Evolutionary conservation across 148 eudicot species (phyloP), one percentile per base, ranked within the genome.

Genomic region (Silene latifolia): DNA sequence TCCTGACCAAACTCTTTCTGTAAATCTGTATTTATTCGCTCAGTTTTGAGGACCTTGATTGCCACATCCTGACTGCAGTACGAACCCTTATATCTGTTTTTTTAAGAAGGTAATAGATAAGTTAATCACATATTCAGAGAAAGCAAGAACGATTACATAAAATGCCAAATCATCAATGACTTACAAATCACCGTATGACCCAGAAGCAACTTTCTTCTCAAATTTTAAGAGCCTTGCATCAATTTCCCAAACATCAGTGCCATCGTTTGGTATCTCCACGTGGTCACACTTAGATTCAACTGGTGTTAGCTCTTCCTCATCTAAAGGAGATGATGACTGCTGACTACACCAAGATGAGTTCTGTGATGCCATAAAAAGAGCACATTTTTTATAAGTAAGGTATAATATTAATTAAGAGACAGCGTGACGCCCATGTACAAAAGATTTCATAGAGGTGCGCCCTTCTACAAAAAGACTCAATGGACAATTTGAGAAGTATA

Each of bases 171-270:
- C 27, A 68, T 20, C 17, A 67, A 7, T 67, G 67, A 88, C 99
- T 88, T 88, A 96, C 99, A 96, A 74, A 85, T 96, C 99, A 75
- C 99, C 98, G 85, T 96, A 96, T 56, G 98, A 92, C 72, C 99
- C 99, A 35, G 99, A 89, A 60, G 99, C 99, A 85, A 96, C 83
- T 86, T 90, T 90, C 67, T 82, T 82, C 79, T 87, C 98, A 84
- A 90, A 89, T 77, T 87, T 96, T 65, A 96, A 77, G 71, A 77
- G 87, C 63, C 84, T 86, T 58, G 89, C 85, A 86, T 96, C 97
- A 80, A 96, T 96, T 82, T 96, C 99, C 99, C 99, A 96, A 73
- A 90, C 99, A 81, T 92, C 97, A 66, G 91, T 90, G 66, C 97
- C 98, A 54, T 96, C 99, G 80, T 76, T 82, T 53, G 99, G 99